These are phyloP conservation scores for Fusarium sp. DNA, from an alignment of 2,329 filamentous ascomycete species.

Conservation along the genomic window DNA sequence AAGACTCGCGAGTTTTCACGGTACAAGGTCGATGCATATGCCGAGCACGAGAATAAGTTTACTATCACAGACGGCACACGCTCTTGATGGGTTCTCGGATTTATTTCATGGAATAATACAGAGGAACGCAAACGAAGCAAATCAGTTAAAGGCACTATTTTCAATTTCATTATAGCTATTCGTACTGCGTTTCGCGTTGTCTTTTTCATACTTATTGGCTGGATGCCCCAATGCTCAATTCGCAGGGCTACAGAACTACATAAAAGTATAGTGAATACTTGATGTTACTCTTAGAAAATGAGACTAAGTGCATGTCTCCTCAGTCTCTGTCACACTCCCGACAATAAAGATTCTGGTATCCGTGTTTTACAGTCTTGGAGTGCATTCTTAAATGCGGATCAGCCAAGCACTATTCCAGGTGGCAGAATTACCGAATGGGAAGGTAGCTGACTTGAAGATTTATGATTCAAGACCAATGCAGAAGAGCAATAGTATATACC, in stretches of 20 bases:
- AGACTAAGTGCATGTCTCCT: background rate
- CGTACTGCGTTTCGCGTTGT: background rate
- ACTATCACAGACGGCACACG: background rate
- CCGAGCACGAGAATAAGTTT: conserved; percentile 13
- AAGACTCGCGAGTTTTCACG: conserved; percentile 55
- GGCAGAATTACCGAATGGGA: background rate
- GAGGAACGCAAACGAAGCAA: background rate
- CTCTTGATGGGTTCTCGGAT: background rate
- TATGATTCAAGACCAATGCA: background rate
- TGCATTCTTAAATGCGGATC: background rate
- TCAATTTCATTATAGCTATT: background rate
- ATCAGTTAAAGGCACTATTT: background rate
- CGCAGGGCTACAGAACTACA: background rate
- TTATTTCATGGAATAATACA: background rate
- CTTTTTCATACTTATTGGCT: background rate
- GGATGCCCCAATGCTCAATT: background rate
- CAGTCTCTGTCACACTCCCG: background rate
- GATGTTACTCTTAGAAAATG: background rate
- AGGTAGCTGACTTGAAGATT: background rate
- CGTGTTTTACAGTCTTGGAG: background rate
- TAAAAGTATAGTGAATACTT: background rate
- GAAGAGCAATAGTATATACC: background rate
- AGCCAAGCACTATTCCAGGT: background rate
- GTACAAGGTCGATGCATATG: conserved; percentile 50
- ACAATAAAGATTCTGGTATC: background rate